A percentile compares a stretch with the other conserved stretches of the same genome.
Conservation (phyloP, 352 stramenopile genomes). For the Elongisporangium anandrum region DNA sequence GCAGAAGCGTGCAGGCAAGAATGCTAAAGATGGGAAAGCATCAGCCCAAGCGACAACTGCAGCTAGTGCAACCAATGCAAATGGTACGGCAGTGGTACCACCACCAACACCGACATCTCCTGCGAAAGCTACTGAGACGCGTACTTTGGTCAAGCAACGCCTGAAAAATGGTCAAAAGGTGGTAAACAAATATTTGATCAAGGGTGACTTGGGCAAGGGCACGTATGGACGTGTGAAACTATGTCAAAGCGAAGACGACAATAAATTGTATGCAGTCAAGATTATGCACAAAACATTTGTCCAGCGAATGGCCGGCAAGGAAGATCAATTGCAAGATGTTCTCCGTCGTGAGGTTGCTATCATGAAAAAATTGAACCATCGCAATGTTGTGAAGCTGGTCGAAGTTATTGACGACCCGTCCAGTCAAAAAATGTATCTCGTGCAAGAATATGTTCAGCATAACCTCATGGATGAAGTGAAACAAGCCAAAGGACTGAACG, state of each 20-base stretch:
- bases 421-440: conserved; percentile 94
- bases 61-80: conserved; percentile 15
- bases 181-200: conserved; percentile 94
- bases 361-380: conserved; percentile 95
- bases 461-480: conserved; percentile 91
- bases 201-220: conserved; percentile 87
- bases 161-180: conserved; percentile 84
- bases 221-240: conserved; percentile 88
- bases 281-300: conserved; percentile 90
- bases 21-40: conserved; percentile 3
- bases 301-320: conserved; percentile 83
- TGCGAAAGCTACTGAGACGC: conserved; percentile 66
- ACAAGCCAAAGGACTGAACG: conserved; percentile 47
- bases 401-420: conserved; percentile 94
- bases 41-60: conserved; percentile 13
- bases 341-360: conserved; percentile 91
- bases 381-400: conserved; percentile 91
- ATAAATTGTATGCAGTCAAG: conserved; percentile 83
- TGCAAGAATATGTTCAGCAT: conserved; percentile 93
- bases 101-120: conserved; percentile 48
- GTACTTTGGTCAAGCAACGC: conserved; percentile 77
- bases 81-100: conserved; percentile 21
- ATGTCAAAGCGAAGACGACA: conserved; percentile 74
- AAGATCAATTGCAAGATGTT: conserved; percentile 82
- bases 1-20: conserved; percentile 46